A percentile compares a stretch with the other conserved stretches of the same genome.
Conservation (phyloP, 148 eudicot species). For the Heliamphora exappendiculata region DNA sequence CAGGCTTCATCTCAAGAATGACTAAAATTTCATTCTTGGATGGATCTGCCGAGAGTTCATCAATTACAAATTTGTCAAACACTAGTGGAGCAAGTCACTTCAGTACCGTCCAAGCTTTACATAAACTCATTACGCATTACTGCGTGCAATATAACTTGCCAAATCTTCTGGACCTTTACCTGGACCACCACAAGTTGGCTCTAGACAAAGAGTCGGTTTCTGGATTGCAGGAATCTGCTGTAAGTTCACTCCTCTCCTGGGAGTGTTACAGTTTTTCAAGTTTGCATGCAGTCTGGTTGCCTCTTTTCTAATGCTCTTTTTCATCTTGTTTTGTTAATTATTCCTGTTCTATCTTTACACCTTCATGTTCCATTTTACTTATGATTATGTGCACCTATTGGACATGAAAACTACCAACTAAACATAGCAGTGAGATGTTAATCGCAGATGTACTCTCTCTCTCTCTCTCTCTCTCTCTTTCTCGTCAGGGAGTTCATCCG, state of each 20-base stretch:
- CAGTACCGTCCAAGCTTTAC: slow-evolving; percentile 51
- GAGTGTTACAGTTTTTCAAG: neutral
- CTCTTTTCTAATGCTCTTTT: neutral
- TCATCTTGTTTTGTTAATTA: neutral
- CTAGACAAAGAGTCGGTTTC: slow-evolving; percentile 48
- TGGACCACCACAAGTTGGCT: slow-evolving; percentile 82
- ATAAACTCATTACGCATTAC: slow-evolving; percentile 61
- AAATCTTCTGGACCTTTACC: slow-evolving; percentile 76
- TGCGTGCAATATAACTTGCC: slow-evolving; percentile 72
- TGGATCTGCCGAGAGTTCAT: slow-evolving; percentile 35
- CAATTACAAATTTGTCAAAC: slow-evolving; percentile 25
- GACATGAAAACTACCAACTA: slow-evolving; percentile 6
- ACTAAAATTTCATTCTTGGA: slow-evolving; percentile 17
- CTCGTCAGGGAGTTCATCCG: neutral
- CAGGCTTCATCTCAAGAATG: slow-evolving; percentile 54
- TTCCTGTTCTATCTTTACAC: neutral
- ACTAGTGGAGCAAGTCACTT: slow-evolving; percentile 26
- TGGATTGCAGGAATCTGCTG: slow-evolving; percentile 57
- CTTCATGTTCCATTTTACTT: neutral
- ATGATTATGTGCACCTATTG: neutral
- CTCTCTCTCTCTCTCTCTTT: too few species aligned
- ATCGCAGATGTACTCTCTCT: neutral
- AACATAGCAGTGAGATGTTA: neutral
- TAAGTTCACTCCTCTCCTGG: slow-evolving; percentile 34
- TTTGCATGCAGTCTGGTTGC: neutral